Evolutionary conservation across 2,329 filamentous ascomycete species (phyloP), one percentile per base, ranked within the genome.

Genomic region (Cryphonectria carpinicola): DNA sequence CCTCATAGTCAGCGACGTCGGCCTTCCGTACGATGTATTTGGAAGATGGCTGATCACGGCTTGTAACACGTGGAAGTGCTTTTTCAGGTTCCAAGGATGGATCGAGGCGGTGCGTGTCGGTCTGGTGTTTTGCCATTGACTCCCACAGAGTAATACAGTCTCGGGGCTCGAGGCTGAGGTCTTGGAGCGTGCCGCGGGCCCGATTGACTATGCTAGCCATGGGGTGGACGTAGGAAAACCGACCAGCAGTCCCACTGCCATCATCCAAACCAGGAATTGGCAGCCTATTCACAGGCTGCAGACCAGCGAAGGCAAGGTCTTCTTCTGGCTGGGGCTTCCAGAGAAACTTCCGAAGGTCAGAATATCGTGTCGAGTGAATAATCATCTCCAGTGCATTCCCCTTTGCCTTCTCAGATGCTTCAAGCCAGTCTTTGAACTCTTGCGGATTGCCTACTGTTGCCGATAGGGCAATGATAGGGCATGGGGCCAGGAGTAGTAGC

Each of bases 391-490:
- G 77, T 0, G 91, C 84, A 56, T 87, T 85, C 0, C 90, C 90
- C 70, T 89, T 89, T 1, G 85, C 83, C 70, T 84, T 85, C 75
- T 94, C 91, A 0, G 91, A 89, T 3, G 84, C 84, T 0, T 82
- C 82, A 0, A 95, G 84, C 92, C 92, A 95, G 39, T 85, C 82
- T 67, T 83, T 87, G 80, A 95, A 94, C 75, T 92, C 88, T 1
- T 86, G 78, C 0, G 92, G 91, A 73, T 95, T 95, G 4, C 92
- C 92, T 19, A 95, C 90, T 0, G 93, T 95, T 1, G 92, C 93
- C 1, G 92, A 95, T 1, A 95, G 84, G 0, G 92, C 92, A 73
- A 95, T 92, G 65, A 95, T 92, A 0, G 91, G 92, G 74, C 92
- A 95, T 1, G 92, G 92, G 0, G 92, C 87, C 72, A 93, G 84